These are phyloP conservation scores for Hericium rajendrae DNA, from an alignment of 768 basidiomycete genomes.

Conservation along the genomic window DNA sequence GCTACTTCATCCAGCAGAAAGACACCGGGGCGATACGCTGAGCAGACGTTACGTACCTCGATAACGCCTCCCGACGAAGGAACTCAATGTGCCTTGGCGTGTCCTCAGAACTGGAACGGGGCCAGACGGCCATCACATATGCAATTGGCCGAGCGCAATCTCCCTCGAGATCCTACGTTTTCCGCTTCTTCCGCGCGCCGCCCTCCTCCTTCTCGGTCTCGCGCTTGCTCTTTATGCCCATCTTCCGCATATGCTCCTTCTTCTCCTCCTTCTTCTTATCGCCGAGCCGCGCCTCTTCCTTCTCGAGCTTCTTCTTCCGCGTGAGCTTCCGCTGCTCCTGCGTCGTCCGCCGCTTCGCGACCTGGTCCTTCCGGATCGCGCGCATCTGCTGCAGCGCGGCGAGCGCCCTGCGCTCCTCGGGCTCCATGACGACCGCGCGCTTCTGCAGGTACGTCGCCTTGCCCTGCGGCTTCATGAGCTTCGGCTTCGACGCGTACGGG, in stretches of 20 bases:
- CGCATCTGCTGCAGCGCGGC: constrained; percentile 90
- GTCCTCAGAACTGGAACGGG: too few species aligned
- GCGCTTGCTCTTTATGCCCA: constrained; percentile 65
- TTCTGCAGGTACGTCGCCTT: constrained; percentile 84
- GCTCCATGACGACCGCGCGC: constrained; percentile 90
- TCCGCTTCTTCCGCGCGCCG: constrained; percentile 41
- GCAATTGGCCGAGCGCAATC: too few species aligned
- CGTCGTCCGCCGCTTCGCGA: constrained; percentile 70
- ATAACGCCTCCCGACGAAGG: too few species aligned
- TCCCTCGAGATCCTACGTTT: constrained; percentile 19
- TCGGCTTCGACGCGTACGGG: constrained; percentile 91
- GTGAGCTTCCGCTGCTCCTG: constrained; percentile 68
- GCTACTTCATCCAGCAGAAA: too few species aligned
- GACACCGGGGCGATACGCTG: too few species aligned
- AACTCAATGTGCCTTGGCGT: too few species aligned
- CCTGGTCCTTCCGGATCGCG: constrained; percentile 84
- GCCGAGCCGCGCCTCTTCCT: constrained; percentile 47
- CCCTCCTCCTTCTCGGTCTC: constrained; percentile 55
- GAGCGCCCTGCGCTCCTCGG: constrained; percentile 89
- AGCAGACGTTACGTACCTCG: too few species aligned
- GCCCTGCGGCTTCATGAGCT: constrained; percentile 65
- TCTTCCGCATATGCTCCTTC: constrained; percentile 64
- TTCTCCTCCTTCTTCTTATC: constrained; percentile 71
- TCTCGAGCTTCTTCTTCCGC: constrained; percentile 63
- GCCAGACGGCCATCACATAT: too few species aligned